Evolutionary conservation across 1,139 yeast genomes (phyloP), one percentile per base, ranked within the genome.

Genomic region (Geotrichum bryndzae): DNA sequence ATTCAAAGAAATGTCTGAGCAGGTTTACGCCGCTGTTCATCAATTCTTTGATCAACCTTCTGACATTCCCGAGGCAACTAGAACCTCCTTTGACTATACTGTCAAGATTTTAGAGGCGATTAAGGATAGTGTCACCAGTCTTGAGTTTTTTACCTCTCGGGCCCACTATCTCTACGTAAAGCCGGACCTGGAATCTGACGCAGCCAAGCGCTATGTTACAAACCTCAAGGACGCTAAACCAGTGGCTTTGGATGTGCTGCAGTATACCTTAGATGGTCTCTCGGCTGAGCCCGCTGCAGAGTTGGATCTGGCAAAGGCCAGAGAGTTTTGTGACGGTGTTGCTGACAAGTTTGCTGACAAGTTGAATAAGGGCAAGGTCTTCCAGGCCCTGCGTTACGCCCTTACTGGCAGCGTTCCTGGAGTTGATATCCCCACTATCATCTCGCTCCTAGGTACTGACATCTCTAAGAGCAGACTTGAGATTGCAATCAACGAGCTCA

Each of bases 381-480:
- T 84, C 69, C 85, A 83, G 68, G 73, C 85, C 0, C 71, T 90
- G 11, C 79, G 97, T 62, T 84, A 79, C 67, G 94, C 94, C 0
- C 72, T 90, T n/a, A 80, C 91, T 8, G 96, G 91, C 0, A 83
- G 86, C 2, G 76, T 77, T 4, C 80, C 96, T 0, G 97, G 97
- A 0, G 77, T 87, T 27, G 83, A 86, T 15, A 77, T 91, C 6
- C 89, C 91, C 0, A 75, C 79, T 6, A 75, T 89, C 53, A 71
- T 87, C 27, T 80, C 80, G 0, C 70, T 88, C 4, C 68, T 90
- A 15, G 94, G 95, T 0, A 62, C 70, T 1, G 73, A 77, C 11
- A 84, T 56, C 4, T 31, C 57, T 1, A 29, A 13, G n/a, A 22
- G 51, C n/a, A 41, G 62, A 53, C 13, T 59, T 18, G 54, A 54